phyloP scores from a whole-genome alignment of 225 moss, liverwort and hornwort species.

The Ulota crispa region DNA sequence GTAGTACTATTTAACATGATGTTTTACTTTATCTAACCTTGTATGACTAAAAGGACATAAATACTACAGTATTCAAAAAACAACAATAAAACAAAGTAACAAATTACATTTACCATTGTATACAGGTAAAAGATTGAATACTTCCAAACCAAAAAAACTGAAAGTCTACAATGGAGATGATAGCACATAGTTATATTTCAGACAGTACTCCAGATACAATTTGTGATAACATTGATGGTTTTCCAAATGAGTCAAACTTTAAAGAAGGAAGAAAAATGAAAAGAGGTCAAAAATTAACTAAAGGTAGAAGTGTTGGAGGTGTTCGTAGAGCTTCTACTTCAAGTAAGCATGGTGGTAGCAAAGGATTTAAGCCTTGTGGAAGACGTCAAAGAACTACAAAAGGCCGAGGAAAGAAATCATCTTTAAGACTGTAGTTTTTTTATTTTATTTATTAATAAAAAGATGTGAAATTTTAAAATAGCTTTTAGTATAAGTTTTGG shows the following conservation, averaged over 20 bases:
- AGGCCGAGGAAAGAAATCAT: not conserved
- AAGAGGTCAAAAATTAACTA: not conserved
- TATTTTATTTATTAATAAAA: no score
- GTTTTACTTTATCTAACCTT: not conserved
- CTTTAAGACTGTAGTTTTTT: not conserved
- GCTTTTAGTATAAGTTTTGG: not conserved
- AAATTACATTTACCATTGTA: rapidly evolving
- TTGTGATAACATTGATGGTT: slow-evolving; percentile 13
- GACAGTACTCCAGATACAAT: slow-evolving; percentile 7
- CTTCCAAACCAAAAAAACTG: rapidly evolving
- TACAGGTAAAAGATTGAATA: not conserved
- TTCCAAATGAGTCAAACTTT: not conserved
- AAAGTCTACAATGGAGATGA: slow-evolving; percentile 33
- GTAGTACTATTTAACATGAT: not conserved
- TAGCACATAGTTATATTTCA: slow-evolving; percentile 37
- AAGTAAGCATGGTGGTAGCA: not conserved
- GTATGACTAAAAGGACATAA: no score
- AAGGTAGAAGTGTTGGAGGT: slow-evolving; percentile 6
- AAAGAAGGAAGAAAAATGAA: not conserved
- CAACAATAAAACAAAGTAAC: not conserved
- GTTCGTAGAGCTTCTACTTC: slow-evolving; percentile 7
- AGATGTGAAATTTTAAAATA: no score
- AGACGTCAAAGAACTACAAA: not conserved
- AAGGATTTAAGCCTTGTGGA: not conserved
- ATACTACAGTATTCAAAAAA: rapidly evolving